Evolutionary conservation across 345 rosid species (phyloP), one percentile per base, ranked within the genome.

Genomic region (Boechera retrofracta): DNA sequence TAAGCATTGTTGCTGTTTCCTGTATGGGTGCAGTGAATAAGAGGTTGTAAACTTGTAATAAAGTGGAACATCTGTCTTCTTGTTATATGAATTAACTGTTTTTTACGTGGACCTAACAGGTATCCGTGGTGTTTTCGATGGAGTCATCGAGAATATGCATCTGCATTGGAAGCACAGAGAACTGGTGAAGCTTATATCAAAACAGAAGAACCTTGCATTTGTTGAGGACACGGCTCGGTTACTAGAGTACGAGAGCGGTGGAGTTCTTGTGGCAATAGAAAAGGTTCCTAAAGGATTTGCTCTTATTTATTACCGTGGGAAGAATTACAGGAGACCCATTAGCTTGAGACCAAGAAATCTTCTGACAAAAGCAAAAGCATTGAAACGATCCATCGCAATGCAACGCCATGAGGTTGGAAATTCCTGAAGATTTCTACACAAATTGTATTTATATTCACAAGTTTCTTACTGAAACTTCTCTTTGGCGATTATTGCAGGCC

Each of bases 151-250:
- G 84, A 92, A 95, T 79, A 95, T 95, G 99, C 99, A 95, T 83
- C 77, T 95, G 85, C 99, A 95, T 65, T 95, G 99, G 99, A 95
- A 95, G 85, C 89, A 95, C 83, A 88, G 98, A 74, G 99, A 95
- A 82, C 85, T 95, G 64, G 99, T 92, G 89, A 95, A 95, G 84
- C 93, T 95, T 71, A 90, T 95, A 82, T 79, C 89, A 59, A 92
- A 92, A 75, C 99, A 92, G 81, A 95, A 95, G 88, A 89, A 86
- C 11, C 91, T 87, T 75, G 85, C 93, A 63, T 92, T 90, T 81
- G 97, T 92, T 77, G 98, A 95, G 83, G 99, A 92, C 79, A 87
- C 97, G 1, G 96, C 98, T 74, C 84, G 93, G 83, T 77, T 95
- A 74, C 80, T 95, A 81, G 99, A 95, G 77, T 92, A 78, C 33